Conservation (phyloP, 2,329 filamentous ascomycete genomes). For the Cytospora leucostoma region DNA sequence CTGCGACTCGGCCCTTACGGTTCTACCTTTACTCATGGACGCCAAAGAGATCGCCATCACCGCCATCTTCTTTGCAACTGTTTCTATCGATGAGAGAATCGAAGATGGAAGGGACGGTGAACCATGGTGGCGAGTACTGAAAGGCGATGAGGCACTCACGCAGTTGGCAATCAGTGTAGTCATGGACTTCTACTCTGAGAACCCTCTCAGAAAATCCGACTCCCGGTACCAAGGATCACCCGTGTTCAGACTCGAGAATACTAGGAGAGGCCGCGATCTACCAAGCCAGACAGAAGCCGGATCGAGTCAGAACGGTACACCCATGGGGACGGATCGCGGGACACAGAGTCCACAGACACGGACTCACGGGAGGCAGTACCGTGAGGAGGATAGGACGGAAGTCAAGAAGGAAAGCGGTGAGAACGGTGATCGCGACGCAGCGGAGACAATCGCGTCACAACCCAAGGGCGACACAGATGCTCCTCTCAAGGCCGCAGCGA, state of each 20-base stretch:
- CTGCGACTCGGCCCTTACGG: conserved; percentile 85
- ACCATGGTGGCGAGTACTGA: conserved; percentile 85
- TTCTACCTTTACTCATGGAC: conserved; percentile 78
- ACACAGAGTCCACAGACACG: conserved; percentile 51
- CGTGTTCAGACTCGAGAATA: conserved; percentile 57
- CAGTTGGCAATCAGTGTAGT: conserved; percentile 74
- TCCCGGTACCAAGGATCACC: conserved; percentile 54
- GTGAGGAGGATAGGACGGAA: conserved; percentile 30
- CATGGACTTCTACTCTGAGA: conserved; percentile 67
- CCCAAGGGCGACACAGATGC: conserved; percentile 37
- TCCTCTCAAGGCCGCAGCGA: conserved; percentile 37
- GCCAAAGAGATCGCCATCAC: conserved; percentile 81
- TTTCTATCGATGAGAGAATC: conserved; percentile 72
- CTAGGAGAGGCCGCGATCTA: conserved; percentile 48
- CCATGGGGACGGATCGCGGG: conserved; percentile 48
- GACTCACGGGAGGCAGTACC: conserved; percentile 40
- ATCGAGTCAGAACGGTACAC: conserved; percentile 53
- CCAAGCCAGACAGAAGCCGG: conserved; percentile 46
- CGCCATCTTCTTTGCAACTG: conserved; percentile 83
- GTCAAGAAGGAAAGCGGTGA: conserved; percentile 24
- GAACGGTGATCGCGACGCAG: conserved; percentile 13
- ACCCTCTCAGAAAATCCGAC: conserved; percentile 61
- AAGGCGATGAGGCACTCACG: conserved; percentile 71
- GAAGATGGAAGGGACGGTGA: conserved; percentile 69
- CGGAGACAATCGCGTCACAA: conserved; percentile 18